Base-by-base conservation (phyloP, 2,329 filamentous ascomycete species). In the Colletotrichum neosansevieriae region DNA sequence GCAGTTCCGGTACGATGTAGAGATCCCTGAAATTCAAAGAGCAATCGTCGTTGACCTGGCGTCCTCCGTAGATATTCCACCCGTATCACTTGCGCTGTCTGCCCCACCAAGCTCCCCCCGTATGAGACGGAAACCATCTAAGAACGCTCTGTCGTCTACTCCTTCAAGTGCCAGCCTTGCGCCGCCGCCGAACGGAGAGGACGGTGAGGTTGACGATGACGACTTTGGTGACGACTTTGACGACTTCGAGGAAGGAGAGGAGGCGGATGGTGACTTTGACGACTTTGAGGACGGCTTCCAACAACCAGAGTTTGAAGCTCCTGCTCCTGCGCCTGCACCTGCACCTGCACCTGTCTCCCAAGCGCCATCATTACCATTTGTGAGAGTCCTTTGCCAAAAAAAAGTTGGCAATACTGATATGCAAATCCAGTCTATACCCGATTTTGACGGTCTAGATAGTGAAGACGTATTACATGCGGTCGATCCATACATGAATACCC, bases 281-380 rank as follows among this genome's bases (percentile, higher is more conserved):
- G 91, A 92, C 74, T 94, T 93, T 79, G 90, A 92, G 75, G 91
- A 91, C 72, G 89, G 85, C 42, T 93, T 93, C 76, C 86, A 93
- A 74, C 83, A 88, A 76, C 77, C 86, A 64, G 82, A 83, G 62
- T 75, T 79, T 32, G 72, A 78, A 45, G 65, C 76, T 34, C 71
- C 76, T 40, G 59, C 73, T 6, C 73, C 74, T 47, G 72, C 76
- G 34, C 75, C 74, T 53, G n/a, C n/a, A n/a, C n/a, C n/a, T n/a
- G 72, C 76, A 32, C 75, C 75, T 50, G 70, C 76, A 47, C 71
- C 75, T 32, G 71, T 79, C 68, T 78, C 80, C 68, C 76, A 79
- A 71, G 74, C 79, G 21, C 76, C 77, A 15, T 29, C 62, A 61
- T 77, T 85, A 72, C 83, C 85, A 75, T 83, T 84, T 75, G 81